Conservation (phyloP, 176 grass and related monocot genomes). For the Leersia perrieri region DNA sequence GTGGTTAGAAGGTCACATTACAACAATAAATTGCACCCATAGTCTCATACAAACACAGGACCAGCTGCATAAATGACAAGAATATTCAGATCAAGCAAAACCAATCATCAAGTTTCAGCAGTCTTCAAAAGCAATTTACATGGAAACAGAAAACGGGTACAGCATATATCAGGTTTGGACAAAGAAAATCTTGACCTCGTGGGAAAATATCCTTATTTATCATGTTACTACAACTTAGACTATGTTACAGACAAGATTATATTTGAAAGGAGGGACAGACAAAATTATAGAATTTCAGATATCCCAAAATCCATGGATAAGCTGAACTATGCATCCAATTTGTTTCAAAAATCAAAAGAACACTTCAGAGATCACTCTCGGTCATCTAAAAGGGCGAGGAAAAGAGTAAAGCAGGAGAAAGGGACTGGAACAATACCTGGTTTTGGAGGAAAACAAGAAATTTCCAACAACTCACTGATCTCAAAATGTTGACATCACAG, state of each 20-base stretch:
- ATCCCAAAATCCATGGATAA: constrained; percentile 8
- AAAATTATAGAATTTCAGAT: background rate
- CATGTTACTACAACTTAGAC: background rate
- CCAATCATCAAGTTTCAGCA: background rate
- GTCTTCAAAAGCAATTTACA: background rate
- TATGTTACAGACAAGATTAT: background rate
- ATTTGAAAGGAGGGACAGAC: too few relatives aligned
- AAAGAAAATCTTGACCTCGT: background rate
- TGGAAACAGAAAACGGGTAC: background rate
- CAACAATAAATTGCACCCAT: background rate
- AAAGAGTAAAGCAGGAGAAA: background rate
- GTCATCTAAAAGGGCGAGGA: constrained; percentile 13
- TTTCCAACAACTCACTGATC: background rate
- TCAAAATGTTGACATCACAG: background rate
- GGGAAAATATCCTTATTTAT: background rate
- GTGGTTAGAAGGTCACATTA: too few relatives aligned
- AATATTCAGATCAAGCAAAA: background rate
- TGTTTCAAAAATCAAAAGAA: background rate
- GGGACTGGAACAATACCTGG: background rate
- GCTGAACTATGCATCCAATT: background rate
- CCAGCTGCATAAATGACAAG: background rate
- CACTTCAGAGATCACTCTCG: too few relatives aligned
- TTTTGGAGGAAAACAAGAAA: background rate
- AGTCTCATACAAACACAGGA: background rate
- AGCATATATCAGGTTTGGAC: background rate